These are phyloP conservation scores for Zygnema cylindricum DNA, from an alignment of 139 green algal species.

Conservation along the genomic window DNA sequence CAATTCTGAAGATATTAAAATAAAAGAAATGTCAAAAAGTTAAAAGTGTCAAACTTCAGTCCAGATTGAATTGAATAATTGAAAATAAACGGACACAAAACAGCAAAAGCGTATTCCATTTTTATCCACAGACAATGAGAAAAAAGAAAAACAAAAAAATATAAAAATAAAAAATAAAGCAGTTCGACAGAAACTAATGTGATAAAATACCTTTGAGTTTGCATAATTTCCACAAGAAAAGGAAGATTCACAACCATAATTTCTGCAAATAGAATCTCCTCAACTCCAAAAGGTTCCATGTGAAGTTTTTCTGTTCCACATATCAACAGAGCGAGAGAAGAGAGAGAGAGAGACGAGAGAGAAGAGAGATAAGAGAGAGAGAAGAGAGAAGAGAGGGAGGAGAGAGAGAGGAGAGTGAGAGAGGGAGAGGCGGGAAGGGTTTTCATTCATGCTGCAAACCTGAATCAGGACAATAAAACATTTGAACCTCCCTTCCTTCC, in stretches of 20 bases:
- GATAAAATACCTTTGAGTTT: not conserved
- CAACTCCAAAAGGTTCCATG: not conserved
- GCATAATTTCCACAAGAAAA: not conserved
- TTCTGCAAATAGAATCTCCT: not conserved
- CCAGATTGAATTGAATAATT: not conserved
- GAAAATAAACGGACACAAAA: not conserved
- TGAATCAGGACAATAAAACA: too few relatives aligned
- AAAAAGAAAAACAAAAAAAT: not conserved
- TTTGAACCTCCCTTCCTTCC: too few relatives aligned
- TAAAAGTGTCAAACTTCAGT: too few relatives aligned
- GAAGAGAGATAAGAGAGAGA: slow-evolving; percentile 36
- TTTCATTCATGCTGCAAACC: too few relatives aligned
- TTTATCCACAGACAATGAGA: not conserved
- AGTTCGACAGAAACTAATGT: not conserved
- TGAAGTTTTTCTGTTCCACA: not conserved
- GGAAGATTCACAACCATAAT: not conserved
- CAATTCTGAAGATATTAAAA: too few relatives aligned
- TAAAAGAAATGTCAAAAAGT: too few relatives aligned
- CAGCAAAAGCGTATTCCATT: not conserved
- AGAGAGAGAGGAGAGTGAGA: not conserved
- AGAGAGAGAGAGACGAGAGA: slow-evolving; percentile 32
- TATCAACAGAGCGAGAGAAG: slow-evolving; percentile 23
- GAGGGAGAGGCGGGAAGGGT: not conserved
- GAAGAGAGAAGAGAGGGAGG: not conserved
- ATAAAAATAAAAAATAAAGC: not conserved